Evolutionary conservation across 192 early-diverging fungal genomes (phyloP).

Genomic region (Gryganskiella cystojenkinii): DNA sequence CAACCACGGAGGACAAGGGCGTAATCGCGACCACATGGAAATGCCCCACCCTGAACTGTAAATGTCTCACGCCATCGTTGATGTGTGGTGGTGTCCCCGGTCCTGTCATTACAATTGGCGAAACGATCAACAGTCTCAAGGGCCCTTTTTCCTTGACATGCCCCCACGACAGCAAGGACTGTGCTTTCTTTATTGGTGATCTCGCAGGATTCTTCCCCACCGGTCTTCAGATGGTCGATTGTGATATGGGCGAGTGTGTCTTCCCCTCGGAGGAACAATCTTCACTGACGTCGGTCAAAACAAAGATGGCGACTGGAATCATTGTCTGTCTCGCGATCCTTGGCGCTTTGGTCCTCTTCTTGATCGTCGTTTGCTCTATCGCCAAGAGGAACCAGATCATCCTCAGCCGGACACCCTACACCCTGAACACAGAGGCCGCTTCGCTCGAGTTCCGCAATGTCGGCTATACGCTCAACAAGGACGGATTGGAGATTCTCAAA

Average conservation of each 20-base stretch:
- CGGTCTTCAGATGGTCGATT: slow-evolving; percentile 60
- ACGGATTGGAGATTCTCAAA: slow-evolving; percentile 52
- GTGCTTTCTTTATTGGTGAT: slow-evolving; percentile 56
- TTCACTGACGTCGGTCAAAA: background rate
- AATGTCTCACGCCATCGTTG: slow-evolving; percentile 53
- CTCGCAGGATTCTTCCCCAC: slow-evolving; percentile 60
- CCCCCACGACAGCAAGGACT: slow-evolving; percentile 44
- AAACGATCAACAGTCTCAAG: slow-evolving; percentile 45
- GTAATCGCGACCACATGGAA: slow-evolving; percentile 41
- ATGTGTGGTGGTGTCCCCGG: slow-evolving; percentile 66
- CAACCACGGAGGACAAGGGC: slow-evolving; percentile 23
- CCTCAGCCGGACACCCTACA: slow-evolving; percentile 19
- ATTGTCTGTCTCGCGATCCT: slow-evolving; percentile 32
- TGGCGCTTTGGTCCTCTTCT: slow-evolving; percentile 24
- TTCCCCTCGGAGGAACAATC: slow-evolving; percentile 43
- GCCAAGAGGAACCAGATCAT: slow-evolving; percentile 23
- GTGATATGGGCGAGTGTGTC: slow-evolving; percentile 68
- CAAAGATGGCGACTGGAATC: slow-evolving; percentile 17
- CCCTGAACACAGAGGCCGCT: slow-evolving; percentile 52
- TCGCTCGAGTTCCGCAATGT: slow-evolving; percentile 73
- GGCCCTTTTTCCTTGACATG: slow-evolving; percentile 61
- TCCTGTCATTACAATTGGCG: slow-evolving; percentile 45
- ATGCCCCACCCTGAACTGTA: slow-evolving; percentile 58
- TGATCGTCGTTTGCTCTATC: slow-evolving; percentile 25
- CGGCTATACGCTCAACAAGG: slow-evolving; percentile 60